Base-by-base conservation (phyloP, 2,329 filamentous ascomycete species). In the Trichoderma sp. region DNA sequence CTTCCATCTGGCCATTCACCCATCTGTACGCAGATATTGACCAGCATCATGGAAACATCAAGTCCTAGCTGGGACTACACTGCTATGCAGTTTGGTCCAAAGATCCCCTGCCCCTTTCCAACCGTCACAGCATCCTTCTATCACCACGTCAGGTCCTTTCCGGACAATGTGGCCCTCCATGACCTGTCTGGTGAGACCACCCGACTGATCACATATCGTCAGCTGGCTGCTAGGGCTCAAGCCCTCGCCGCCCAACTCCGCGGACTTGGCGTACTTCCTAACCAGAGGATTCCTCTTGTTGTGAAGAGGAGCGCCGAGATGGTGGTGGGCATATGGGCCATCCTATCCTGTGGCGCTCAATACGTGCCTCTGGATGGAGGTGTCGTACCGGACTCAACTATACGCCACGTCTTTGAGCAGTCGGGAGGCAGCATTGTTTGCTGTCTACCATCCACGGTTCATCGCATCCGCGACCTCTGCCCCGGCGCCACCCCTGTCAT, bases 301-400 rank as follows among this genome's bases (percentile, higher is more conserved):
- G 81, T 82, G 64, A 82, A 81, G 66, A 78, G 85, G 15, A 81
- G 83, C 45, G 74, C 84, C 55, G 83, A 85, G 68, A 85, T 87
- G 83, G 74, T 86, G 7, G 78, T 85, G 57, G 84, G 81, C 21
- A 85, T 87, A 56, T 76, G 85, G 63, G 84, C 83, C 2, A 77
- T 86, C 19, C 74, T 88, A 41, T 84, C 83, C 64, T 81, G 81
- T 55, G 84, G 85, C 21, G 85, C 81, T 15, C 84, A 88, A 68
- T 88, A 88, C 70, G 79, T 87, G 5, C 85, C 85, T 3, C 77
- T 88, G 2, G 85, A 88, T 67, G 84, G 84, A 43, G 81, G 82
- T 6, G 78, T 84, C 39, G 80, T 82, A 10, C 77, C 82, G 0
- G 80, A 82, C 57, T 75, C 77, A 19, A 80, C 80, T 3, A 76